Conservation (phyloP, 208 protist genomes). For the Acanthamoeba polyphaga region DNA sequence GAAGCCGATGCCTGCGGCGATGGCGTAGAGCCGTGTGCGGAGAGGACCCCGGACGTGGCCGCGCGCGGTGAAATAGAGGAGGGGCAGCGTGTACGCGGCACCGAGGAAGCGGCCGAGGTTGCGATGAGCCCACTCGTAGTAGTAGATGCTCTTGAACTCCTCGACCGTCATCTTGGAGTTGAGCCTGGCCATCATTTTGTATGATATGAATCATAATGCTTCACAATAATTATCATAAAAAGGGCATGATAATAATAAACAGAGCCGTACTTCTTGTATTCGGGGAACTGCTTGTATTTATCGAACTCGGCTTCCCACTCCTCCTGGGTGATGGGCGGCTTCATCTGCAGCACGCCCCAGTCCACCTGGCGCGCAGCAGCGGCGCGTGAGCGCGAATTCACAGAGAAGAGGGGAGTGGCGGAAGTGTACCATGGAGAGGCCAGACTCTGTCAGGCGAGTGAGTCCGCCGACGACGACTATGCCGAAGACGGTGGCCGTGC, state of each 20-base stretch:
- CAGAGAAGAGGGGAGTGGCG: neutral
- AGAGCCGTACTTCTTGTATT: constrained; percentile 93
- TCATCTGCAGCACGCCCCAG: constrained; percentile 33
- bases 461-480: constrained; percentile 96
- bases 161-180: constrained; percentile 95
- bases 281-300: constrained; percentile 97
- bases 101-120: constrained; percentile 94
- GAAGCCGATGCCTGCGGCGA: constrained; percentile 43
- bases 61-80: constrained; percentile 92
- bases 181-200: constrained; percentile 66
- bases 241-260: constrained; percentile 50
- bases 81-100: constrained; percentile 93
- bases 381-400: neutral
- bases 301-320: constrained; percentile 97
- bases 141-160: constrained; percentile 98
- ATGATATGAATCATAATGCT: too few species aligned
- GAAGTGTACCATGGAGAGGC: constrained; percentile 93
- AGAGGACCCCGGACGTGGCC: constrained; percentile 87
- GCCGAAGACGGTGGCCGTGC: constrained; percentile 92
- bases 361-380: neutral
- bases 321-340: constrained; percentile 58
- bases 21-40: constrained; percentile 33
- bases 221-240: too few species aligned
- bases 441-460: constrained; percentile 96
- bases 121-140: constrained; percentile 97